phyloP scores from a whole-genome alignment of 257 asterid species.

The Nicotiana knightiana region DNA sequence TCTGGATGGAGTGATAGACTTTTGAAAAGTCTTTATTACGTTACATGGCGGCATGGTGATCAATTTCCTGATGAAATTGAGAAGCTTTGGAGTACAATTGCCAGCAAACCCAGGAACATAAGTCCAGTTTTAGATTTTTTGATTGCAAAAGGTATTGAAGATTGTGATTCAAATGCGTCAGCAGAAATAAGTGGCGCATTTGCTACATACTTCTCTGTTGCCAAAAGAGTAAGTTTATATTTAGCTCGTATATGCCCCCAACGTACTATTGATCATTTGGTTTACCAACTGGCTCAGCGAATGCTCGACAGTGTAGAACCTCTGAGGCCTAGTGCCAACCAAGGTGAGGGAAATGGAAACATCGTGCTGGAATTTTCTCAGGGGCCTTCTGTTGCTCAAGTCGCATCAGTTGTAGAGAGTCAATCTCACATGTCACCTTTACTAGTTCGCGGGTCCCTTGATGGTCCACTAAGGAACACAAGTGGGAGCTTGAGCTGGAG shows the following conservation, averaged over 20 bases:
- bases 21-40: constrained; percentile 88
- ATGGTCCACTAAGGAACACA: constrained; percentile 92
- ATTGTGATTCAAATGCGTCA: constrained; percentile 96
- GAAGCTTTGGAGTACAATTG: constrained; percentile 99
- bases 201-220: constrained; percentile 97
- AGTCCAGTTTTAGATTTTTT: constrained; percentile 95
- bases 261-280: constrained; percentile 96
- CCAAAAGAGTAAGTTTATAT: constrained; percentile 91
- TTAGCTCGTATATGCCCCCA: constrained; percentile 98
- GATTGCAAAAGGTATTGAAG: constrained; percentile 97
- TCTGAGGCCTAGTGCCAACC: constrained; percentile 51
- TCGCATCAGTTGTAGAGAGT: constrained; percentile 63
- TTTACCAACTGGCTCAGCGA: constrained; percentile 94
- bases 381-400: constrained; percentile 75
- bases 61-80: constrained; percentile 99
- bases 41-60: constrained; percentile 98
- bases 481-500: constrained; percentile 99
- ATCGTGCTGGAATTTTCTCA: constrained; percentile 86
- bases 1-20: constrained; percentile 97
- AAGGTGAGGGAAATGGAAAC: constrained; percentile 64
- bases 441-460: constrained; percentile 94
- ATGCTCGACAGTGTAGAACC: constrained; percentile 93
- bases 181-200: constrained; percentile 99
- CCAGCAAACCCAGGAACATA: constrained; percentile 91
- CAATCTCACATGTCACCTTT: constrained; percentile 99